phyloP scores from a whole-genome alignment of 257 asterid species.

The Ballota nigra region DNA sequence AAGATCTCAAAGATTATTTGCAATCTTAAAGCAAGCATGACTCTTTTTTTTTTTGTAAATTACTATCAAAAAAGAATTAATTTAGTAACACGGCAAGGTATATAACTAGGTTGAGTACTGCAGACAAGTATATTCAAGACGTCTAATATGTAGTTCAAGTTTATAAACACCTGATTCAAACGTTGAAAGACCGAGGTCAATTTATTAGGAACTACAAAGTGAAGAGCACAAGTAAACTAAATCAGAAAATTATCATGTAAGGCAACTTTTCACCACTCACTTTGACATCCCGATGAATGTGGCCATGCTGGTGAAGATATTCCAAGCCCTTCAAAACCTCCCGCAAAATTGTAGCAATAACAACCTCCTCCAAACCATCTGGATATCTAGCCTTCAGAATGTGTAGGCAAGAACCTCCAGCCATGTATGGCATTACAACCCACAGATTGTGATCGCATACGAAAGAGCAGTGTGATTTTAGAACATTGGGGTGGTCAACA shows the following conservation, averaged over 20 bases:
- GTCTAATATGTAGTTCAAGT: neutral
- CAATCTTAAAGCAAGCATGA: neutral
- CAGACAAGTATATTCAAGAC: neutral
- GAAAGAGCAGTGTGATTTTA: constrained; percentile 92
- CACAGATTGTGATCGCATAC: constrained; percentile 87
- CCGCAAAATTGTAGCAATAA: constrained; percentile 86
- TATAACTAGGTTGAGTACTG: constrained; percentile 3
- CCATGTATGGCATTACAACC: constrained; percentile 98
- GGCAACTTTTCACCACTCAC: constrained; percentile 12
- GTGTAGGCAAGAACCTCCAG: constrained; percentile 98
- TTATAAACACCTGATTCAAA: neutral
- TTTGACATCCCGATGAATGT: too few relatives aligned
- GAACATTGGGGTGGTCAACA: constrained; percentile 93
- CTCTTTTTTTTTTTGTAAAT: neutral
- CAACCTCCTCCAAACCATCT: constrained; percentile 94
- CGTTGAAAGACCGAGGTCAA: neutral
- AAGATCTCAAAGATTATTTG: neutral
- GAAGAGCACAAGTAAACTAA: neutral
- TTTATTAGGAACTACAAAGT: neutral
- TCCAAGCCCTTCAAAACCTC: constrained; percentile 90
- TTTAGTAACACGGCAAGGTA: neutral
- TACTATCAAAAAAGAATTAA: neutral
- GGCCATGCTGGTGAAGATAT: constrained; percentile 73
- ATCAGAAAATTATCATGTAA: neutral
- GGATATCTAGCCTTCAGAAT: constrained; percentile 82